Percentiles rank a stretch among this genome's conserved stretches.
phyloP scores from a whole-genome alignment of 306 rosid species.

The Lablab purpureus region DNA sequence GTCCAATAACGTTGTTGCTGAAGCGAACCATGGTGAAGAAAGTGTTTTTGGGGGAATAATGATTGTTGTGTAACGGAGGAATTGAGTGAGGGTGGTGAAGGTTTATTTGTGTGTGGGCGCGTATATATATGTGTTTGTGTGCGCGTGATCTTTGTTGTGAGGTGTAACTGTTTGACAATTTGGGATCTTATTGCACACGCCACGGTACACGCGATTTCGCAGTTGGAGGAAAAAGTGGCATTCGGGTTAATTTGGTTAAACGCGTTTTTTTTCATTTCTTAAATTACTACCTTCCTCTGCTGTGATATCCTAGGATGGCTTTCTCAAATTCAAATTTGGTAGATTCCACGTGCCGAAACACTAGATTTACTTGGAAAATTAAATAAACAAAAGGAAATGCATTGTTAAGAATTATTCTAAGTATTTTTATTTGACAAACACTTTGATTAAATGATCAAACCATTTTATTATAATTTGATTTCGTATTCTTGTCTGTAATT shows the following conservation, averaged over 20 bases:
- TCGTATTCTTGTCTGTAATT: too few relatives aligned
- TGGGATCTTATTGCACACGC: background rate
- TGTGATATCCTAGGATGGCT: too few relatives aligned
- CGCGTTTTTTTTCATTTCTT: background rate
- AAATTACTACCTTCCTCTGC: background rate
- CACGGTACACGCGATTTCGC: background rate
- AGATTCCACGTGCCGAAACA: too few relatives aligned
- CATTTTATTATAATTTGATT: too few relatives aligned
- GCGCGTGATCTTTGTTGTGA: background rate
- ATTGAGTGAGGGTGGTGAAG: background rate
- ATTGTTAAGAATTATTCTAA: too few relatives aligned
- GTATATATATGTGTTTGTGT: background rate
- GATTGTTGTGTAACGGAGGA: background rate
- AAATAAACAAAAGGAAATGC: too few relatives aligned
- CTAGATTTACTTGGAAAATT: too few relatives aligned
- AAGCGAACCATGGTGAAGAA: slow-evolving; percentile 45
- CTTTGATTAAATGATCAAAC: too few relatives aligned
- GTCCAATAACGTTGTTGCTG: slow-evolving; percentile 72
- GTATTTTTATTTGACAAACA: too few relatives aligned
- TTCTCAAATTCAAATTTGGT: too few relatives aligned
- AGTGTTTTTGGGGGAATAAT: background rate
- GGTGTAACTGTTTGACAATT: background rate
- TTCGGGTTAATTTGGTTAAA: background rate
- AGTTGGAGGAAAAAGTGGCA: background rate
- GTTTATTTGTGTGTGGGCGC: background rate